Evolutionary conservation across 73 alveolate species (phyloP).

Genomic region (Symbiodinium pilosum): DNA sequence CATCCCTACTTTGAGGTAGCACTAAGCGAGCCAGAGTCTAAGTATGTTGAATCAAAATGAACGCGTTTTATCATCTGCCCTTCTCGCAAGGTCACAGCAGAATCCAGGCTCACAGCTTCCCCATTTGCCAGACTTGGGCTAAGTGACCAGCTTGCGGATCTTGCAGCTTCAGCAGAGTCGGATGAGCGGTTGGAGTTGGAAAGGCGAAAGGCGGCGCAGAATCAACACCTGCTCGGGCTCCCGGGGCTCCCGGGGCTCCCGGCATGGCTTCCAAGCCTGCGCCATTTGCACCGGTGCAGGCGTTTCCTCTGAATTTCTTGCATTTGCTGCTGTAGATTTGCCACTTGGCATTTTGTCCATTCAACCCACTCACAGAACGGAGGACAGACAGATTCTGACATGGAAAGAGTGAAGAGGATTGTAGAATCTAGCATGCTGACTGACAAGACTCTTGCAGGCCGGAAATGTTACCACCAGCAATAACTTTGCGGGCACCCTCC

Average conservation of each 20-base stretch:
- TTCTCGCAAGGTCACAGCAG: not conserved
- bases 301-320: too few species aligned
- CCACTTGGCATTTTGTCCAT: too few species aligned
- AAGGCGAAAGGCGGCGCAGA: conserved; percentile 22
- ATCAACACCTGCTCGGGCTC: not conserved
- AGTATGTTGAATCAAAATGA: not conserved
- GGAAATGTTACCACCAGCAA: not conserved
- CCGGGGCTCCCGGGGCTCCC: not conserved
- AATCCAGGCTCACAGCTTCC: not conserved
- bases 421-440: not conserved
- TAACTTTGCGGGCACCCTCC: not conserved
- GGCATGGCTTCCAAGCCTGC: too few species aligned
- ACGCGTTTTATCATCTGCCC: too few species aligned
- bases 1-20: conserved; percentile 97
- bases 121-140: conserved; percentile 4
- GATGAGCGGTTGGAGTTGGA: too few species aligned
- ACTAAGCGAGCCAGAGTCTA: not conserved
- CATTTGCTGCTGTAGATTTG: too few species aligned
- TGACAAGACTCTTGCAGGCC: not conserved
- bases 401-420: too few species aligned
- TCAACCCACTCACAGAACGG: too few species aligned
- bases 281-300: not conserved
- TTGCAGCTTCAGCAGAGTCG: too few species aligned
- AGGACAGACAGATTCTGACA: too few species aligned
- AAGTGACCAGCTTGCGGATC: too few species aligned